A percentile compares a stretch with the other conserved stretches of the same genome.
phyloP scores from a whole-genome alignment of 148 eudicot species.

The Rhododendron ferrugineum region DNA sequence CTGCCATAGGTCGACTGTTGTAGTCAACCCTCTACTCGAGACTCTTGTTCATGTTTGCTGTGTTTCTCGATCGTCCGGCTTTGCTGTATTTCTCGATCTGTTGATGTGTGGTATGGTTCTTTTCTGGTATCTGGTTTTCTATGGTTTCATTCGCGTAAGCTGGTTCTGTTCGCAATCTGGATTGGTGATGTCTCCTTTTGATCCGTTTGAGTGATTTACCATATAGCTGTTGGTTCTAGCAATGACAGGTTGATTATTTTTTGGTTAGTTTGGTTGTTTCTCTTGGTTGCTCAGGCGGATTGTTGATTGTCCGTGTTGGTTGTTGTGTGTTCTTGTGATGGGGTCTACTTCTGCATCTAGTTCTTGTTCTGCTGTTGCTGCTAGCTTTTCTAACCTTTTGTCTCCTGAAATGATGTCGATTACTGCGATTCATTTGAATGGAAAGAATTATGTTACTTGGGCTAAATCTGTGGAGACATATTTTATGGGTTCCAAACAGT shows the following conservation, averaged over 20 bases:
- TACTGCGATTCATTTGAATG: background rate
- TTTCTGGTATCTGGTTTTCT: too few species aligned
- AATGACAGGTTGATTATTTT: background rate
- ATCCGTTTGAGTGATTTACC: too few species aligned
- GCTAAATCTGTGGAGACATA: background rate
- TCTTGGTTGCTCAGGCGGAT: background rate
- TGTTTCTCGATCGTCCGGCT: too few species aligned
- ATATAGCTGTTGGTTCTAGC: background rate
- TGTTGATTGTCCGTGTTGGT: background rate
- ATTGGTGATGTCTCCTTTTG: too few species aligned
- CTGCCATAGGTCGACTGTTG: too few species aligned
- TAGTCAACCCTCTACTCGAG: too few species aligned
- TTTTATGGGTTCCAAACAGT: background rate
- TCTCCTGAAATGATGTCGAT: background rate
- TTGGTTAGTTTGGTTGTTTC: background rate
- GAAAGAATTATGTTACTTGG: background rate
- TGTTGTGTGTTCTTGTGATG: background rate
- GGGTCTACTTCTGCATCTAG: background rate
- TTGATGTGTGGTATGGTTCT: too few species aligned
- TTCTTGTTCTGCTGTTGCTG: background rate
- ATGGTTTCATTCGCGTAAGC: too few species aligned
- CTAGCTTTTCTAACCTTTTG: background rate
- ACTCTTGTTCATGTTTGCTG: too few species aligned
- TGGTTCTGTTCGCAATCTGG: too few species aligned
- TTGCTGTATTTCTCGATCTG: too few species aligned